Base-by-base conservation (phyloP, 352 stramenopile species). In the Phytopythium sindhum region DNA sequence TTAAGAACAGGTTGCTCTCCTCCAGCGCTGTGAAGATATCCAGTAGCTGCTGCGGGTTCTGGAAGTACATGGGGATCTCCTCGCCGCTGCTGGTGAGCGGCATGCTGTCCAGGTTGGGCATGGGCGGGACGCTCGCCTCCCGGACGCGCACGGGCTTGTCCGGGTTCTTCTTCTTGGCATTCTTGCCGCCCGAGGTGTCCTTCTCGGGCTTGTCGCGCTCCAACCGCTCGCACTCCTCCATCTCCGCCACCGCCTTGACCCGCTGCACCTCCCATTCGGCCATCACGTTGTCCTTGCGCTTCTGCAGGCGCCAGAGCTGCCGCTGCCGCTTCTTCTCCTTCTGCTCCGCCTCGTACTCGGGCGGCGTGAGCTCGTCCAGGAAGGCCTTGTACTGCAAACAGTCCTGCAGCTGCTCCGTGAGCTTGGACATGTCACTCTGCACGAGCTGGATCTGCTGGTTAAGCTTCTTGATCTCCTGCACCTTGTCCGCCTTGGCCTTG, bases 31-130 rank as follows among this genome's bases (percentile, higher is more conserved):
- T 95, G 72, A 98, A 98, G 37, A 98, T 96, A 44, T 98, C 91
- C 1, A 98, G 78, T 2, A 98, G 76, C 57, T 98, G 96, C 63
- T 95, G 75, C 15, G 95, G 94, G 24, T 97, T 78, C 56, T 94
- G 82, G 66, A 98, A 99, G 69, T 98, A 98, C 91, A 99, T 98
- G 21, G 93, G 93, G 39, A 95, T 83, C 61, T 98, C 93, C 56
- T 98, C 93, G 0, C 80, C 95, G 61, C 81, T 92, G 63, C 83
- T 95, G 14, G 77, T 89, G 10, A 86, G 68, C 6, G 65, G 67
- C 73, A 91, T 81, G 24, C 65, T 72, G 28, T 91, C 81, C 17
- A 93, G 45, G 35, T 91, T 90, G 4, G 86, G 83, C 75, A 91
- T 85, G 4, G 81, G 64, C 4, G 83, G 80, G 21, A 93, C 39